These are phyloP conservation scores for Pseudonectria buxi DNA, from an alignment of 2,329 filamentous ascomycete genomes.

Conservation along the genomic window DNA sequence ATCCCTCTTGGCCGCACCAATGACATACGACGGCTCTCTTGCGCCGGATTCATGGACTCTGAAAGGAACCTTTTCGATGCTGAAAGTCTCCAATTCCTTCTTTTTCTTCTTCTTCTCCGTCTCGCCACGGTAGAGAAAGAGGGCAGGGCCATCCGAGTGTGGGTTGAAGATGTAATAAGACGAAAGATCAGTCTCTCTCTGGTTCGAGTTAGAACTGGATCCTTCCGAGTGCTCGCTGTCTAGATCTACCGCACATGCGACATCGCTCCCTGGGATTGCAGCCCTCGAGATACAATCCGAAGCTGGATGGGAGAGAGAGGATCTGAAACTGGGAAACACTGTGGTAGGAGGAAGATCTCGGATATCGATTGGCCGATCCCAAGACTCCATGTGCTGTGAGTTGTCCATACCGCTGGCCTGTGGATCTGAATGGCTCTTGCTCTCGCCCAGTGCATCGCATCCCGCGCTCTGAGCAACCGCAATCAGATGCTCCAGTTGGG, in stretches of 20 bases:
- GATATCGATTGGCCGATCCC: no score
- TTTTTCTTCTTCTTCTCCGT: constrained; percentile 2
- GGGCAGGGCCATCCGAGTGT: constrained; percentile 8
- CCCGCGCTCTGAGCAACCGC: no score
- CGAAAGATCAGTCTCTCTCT: constrained; percentile 1
- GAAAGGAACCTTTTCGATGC: constrained; percentile 10
- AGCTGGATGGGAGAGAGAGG: no score
- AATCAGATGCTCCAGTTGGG: no score
- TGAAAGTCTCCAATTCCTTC: no score
- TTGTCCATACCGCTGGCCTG: no score
- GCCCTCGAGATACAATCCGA: no score
- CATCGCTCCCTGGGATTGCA: not conserved
- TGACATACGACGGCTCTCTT: constrained; percentile 5
- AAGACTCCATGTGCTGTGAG: no score
- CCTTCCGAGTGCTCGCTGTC: constrained; percentile 2
- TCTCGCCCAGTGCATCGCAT: no score
- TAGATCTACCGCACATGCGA: constrained; percentile 1
- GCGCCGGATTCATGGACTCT: constrained; percentile 3
- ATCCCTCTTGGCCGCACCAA: constrained; percentile 10
- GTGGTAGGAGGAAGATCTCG: no score
- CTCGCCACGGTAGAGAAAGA: constrained; percentile 9
- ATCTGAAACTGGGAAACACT: no score
- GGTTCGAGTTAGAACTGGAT: not conserved
- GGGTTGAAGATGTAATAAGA: constrained; percentile 16
- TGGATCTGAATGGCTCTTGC: no score